Percentiles rank a stretch among this genome's conserved stretches.
phyloP scores from a whole-genome alignment of 139 green algal species.

The Chlorella sp. region DNA sequence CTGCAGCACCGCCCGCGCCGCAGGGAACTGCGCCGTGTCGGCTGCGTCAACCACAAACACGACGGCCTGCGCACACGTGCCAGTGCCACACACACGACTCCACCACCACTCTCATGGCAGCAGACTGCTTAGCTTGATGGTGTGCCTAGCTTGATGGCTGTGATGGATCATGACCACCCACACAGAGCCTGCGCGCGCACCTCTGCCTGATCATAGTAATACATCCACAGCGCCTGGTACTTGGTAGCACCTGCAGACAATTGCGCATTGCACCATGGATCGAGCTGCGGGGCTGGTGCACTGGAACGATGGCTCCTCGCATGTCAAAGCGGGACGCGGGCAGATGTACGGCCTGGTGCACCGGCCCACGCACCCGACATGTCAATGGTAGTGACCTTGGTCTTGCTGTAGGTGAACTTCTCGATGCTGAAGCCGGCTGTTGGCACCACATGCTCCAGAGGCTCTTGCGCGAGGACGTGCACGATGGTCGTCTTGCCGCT shows the following conservation, averaged over 20 bases:
- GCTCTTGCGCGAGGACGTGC: slow-evolving; percentile 12
- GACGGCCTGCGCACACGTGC: slow-evolving; percentile 19
- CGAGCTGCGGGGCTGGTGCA: too few relatives aligned
- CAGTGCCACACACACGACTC: too few relatives aligned
- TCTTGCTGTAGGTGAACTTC: slow-evolving; percentile 21
- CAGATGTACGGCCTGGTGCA: too few relatives aligned
- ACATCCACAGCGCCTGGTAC: slow-evolving; percentile 46
- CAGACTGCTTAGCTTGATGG: too few relatives aligned
- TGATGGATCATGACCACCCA: too few relatives aligned
- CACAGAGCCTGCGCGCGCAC: too few relatives aligned
- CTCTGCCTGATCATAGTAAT: slow-evolving; percentile 38
- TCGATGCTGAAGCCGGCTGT: slow-evolving; percentile 46
- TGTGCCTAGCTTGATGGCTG: too few relatives aligned
- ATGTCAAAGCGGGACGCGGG: too few relatives aligned
- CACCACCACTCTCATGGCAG: too few relatives aligned
- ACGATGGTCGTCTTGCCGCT: slow-evolving; percentile 42
- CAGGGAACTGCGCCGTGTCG: slow-evolving; percentile 4
- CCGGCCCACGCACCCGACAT: slow-evolving; percentile 34
- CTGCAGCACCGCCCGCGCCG: slow-evolving; percentile 15
- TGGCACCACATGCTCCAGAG: slow-evolving; percentile 22
- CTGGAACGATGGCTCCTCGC: too few relatives aligned
- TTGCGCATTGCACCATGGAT: too few relatives aligned
- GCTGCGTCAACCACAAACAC: slow-evolving; percentile 30
- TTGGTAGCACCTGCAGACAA: slow-evolving; percentile 5
- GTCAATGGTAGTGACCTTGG: slow-evolving; percentile 39